Base-by-base conservation (phyloP, 352 stramenopile genomes). In the Phytophthora pluvialis region DNA sequence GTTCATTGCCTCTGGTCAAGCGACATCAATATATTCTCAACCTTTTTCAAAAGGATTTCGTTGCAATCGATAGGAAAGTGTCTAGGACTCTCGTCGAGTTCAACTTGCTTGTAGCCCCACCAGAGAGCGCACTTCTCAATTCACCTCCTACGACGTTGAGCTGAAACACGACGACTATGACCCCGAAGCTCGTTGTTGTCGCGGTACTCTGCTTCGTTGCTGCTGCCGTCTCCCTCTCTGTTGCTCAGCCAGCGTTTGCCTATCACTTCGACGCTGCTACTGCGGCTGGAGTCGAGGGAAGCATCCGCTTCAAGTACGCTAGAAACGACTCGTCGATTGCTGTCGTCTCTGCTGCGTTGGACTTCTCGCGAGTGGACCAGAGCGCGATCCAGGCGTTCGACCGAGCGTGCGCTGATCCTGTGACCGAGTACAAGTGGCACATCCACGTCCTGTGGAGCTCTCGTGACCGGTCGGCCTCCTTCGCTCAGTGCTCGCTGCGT, bases 381-480 rank as follows among this genome's bases (percentile, higher is more conserved):
- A 50, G 21, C 12, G 54, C 45, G 1, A 69, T 81, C 42, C 53
- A 50, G 31, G 28, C 26, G 1, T 57, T 67, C 15, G 66, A 83
- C 40, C 50, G 39, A 31, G 64, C 66, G 40, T 84, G 76, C 52
- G 43, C 21, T 10, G 47, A 33, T 18, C 38, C 60, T 21, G 57
- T 80, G 15, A 69, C 60, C 16, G 49, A 65, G 43, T 84, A 67
- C 68, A 76, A 76, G 31, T 84, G 73, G 73, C 76, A 82, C 57
- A 85, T 85, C 49, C 76, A 82, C 56, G 63, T 67, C 26, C 67
- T 64, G n/a, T 84, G 76, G 73, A 60, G 33, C 53, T 66, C 64
- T 5, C 42, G 16, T 2, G 46, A 49, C 1, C 42, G 44, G 0
- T 77, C 66, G 3, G 67, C 60, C 2, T 73, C 65, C 33, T 64